phyloP scores from a whole-genome alignment of 768 basidiomycete species.

The Austroboletus eburneus region DNA sequence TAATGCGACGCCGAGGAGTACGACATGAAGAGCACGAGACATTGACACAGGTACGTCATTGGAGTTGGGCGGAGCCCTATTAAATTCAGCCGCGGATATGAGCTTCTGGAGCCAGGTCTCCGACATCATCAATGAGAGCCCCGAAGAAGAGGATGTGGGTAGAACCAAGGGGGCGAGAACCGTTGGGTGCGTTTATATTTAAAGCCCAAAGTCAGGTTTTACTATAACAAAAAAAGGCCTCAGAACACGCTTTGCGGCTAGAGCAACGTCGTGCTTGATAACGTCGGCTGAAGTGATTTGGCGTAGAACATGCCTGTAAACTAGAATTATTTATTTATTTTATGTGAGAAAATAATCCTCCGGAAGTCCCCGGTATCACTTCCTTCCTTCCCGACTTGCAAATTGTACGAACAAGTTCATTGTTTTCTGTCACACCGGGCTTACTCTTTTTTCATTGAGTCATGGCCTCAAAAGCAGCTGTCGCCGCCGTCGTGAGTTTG shows the following conservation, averaged over 20 bases:
- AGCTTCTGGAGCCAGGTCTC: conserved; percentile 7
- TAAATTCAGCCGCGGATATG: conserved; percentile 4
- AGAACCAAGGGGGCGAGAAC: no score
- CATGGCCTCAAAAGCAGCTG: conserved; percentile 73
- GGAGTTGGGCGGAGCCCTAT: conserved; percentile 9
- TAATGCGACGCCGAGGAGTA: conserved; percentile 12
- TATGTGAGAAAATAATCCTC: conserved; percentile 9
- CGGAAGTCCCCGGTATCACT: conserved; percentile 29
- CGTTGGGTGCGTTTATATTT: no score
- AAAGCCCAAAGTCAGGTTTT: no score
- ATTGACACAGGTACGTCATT: conserved; percentile 19
- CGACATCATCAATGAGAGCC: conserved; percentile 5
- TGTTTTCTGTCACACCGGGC: background rate
- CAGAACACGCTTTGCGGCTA: no score
- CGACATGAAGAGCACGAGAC: conserved; percentile 13
- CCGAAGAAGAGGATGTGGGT: no score
- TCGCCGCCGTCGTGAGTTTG: conserved; percentile 56
- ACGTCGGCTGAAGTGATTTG: no score
- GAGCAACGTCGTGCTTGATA: no score
- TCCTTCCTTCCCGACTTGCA: conserved; percentile 11
- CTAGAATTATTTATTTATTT: no score
- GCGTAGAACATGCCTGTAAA: no score
- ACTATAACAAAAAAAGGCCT: no score
- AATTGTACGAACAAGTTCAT: conserved; percentile 11
- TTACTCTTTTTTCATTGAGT: conserved; percentile 14